A percentile compares a stretch with the other conserved stretches of the same genome.
These are phyloP conservation scores for Monilinia fructicola DNA, from an alignment of 2,329 filamentous ascomycete species.

Conservation along the genomic window DNA sequence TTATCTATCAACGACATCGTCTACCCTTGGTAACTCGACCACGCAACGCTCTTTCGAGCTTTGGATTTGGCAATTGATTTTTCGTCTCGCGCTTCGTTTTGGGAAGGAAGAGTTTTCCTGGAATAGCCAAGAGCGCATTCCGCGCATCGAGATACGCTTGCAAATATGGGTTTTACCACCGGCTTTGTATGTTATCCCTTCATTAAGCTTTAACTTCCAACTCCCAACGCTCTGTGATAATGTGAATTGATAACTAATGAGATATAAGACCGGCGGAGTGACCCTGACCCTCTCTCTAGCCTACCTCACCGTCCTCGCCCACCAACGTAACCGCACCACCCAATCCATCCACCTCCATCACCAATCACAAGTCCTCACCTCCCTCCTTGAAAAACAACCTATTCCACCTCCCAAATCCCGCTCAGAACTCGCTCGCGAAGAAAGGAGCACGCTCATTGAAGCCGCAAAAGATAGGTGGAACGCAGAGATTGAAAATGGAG, in stretches of 20 bases:
- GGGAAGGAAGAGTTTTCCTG: neutral
- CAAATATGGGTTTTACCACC: conserved; percentile 67
- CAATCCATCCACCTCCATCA: conserved; percentile 36
- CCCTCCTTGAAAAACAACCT: conserved; percentile 51
- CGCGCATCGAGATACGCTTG: conserved; percentile 24
- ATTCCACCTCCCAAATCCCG: conserved; percentile 51
- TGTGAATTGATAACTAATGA: conserved; percentile 25
- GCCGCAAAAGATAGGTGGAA: conserved; percentile 78
- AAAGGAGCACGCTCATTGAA: conserved; percentile 60
- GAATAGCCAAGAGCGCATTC: conserved; percentile 24
- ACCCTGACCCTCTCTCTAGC: conserved; percentile 72
- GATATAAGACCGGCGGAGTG: conserved; percentile 66
- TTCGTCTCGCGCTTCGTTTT: neutral
- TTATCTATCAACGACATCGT: conserved; percentile 25
- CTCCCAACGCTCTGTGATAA: neutral
- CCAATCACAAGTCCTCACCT: conserved; percentile 55
- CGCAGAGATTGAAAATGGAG: conserved; percentile 65
- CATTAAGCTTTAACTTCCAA: neutral
- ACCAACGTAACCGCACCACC: conserved; percentile 61
- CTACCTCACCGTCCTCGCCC: conserved; percentile 69
- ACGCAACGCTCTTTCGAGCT: conserved; percentile 30
- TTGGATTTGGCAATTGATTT: conserved; percentile 9
- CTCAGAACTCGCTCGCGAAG: conserved; percentile 51
- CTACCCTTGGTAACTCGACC: conserved; percentile 19
- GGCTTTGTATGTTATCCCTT: conserved; percentile 62